These are phyloP conservation scores for Botryotinia globosa DNA, from an alignment of 2,329 filamentous ascomycete genomes.

Conservation along the genomic window DNA sequence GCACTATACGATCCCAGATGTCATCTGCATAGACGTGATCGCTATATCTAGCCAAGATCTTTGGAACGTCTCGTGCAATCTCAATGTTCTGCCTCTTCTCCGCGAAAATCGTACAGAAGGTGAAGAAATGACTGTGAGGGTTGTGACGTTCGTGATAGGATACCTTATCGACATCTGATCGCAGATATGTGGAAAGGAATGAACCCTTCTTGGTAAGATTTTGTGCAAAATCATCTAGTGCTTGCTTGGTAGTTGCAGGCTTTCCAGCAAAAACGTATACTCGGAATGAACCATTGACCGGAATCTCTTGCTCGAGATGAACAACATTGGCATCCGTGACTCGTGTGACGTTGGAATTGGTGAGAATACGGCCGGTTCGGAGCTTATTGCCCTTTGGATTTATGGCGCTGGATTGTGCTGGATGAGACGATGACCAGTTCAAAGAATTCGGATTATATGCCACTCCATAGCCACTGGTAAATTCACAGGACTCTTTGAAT, in stretches of 20 bases:
- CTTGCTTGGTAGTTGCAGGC: slow-evolving; percentile 55
- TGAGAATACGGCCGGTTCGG: slow-evolving; percentile 71
- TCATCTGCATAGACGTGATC: slow-evolving; percentile 88
- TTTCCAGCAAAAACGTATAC: slow-evolving; percentile 82
- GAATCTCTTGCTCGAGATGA: slow-evolving; percentile 85
- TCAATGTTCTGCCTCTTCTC: slow-evolving; percentile 66
- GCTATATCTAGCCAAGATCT: slow-evolving; percentile 68
- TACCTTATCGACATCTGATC: slow-evolving; percentile 59
- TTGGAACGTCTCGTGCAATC: slow-evolving; percentile 67
- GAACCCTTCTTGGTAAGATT: slow-evolving; percentile 63
- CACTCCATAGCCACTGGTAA: slow-evolving; percentile 89
- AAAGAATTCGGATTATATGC: slow-evolving; percentile 77
- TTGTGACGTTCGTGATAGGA: slow-evolving; percentile 79
- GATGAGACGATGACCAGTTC: slow-evolving; percentile 77
- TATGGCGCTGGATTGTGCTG: slow-evolving; percentile 67
- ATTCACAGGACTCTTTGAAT: slow-evolving; percentile 89
- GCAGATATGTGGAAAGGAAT: slow-evolving; percentile 67
- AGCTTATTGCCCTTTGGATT: slow-evolving; percentile 64
- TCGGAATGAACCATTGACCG: slow-evolving; percentile 82
- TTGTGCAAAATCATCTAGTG: slow-evolving; percentile 67
- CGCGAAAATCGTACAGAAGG: slow-evolving; percentile 73
- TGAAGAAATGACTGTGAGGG: slow-evolving; percentile 81
- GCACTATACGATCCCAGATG: slow-evolving; percentile 67
- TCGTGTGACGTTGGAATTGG: slow-evolving; percentile 77
- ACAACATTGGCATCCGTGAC: slow-evolving; percentile 88